A percentile compares a stretch with the other conserved stretches of the same genome.
phyloP scores from a whole-genome alignment of 1,284 basidiomycete genomes.

The Apiotrichum porosum region DNA sequence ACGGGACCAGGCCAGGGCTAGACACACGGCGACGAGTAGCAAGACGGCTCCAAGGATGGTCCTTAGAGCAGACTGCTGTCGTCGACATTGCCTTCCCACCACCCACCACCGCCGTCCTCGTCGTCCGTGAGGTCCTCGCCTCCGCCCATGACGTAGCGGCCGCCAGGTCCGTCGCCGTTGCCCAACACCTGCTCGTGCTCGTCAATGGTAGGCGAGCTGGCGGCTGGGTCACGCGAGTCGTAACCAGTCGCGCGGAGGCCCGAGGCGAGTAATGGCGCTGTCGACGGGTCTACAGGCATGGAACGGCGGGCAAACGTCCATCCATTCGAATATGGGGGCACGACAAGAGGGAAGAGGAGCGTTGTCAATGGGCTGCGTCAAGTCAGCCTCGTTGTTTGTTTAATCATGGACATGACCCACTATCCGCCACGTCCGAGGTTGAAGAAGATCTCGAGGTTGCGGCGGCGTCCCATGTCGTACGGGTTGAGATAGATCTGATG shows the following conservation, averaged over 20 bases:
- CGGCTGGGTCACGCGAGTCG: constrained; percentile 10
- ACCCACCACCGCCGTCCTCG: constrained; percentile 20
- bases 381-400: background rate
- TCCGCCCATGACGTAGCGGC: constrained; percentile 48
- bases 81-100: constrained; percentile 8
- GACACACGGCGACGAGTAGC: too few relatives aligned
- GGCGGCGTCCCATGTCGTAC: constrained; percentile 73
- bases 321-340: constrained; percentile 81
- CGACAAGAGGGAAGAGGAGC: constrained; percentile 72
- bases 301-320: constrained; percentile 54
- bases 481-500: constrained; percentile 77
- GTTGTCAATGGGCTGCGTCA: constrained; percentile 62
- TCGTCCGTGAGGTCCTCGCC: constrained; percentile 23
- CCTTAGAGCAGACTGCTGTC: too few relatives aligned
- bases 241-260: constrained; percentile 22
- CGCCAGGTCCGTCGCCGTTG: constrained; percentile 52
- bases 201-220: too few relatives aligned
- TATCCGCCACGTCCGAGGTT: constrained; percentile 75
- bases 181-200: constrained; percentile 55
- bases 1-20: too few relatives aligned
- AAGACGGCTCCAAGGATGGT: too few relatives aligned
- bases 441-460: constrained; percentile 82
- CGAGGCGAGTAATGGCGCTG: constrained; percentile 31
- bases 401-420: constrained; percentile 54
- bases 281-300: constrained; percentile 17